Evolutionary conservation across 148 eudicot genomes (phyloP).

Genomic region (Cornus suecica): DNA sequence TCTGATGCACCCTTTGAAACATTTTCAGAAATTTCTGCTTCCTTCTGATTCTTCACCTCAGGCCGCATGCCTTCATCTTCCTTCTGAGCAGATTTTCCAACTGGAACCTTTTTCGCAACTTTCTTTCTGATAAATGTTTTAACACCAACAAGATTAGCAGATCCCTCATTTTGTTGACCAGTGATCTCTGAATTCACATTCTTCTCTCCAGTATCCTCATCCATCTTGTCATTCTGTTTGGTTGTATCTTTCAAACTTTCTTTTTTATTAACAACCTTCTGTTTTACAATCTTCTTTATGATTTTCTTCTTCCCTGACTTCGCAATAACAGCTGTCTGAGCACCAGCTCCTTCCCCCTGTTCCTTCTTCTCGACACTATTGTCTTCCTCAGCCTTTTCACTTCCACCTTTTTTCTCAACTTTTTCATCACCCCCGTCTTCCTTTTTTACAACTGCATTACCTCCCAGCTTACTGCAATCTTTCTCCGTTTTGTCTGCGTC

Average conservation of each 20-base stretch:
- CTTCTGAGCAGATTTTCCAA: conserved; percentile 28
- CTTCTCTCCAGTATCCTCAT: conserved; percentile 29
- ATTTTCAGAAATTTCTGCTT: conserved; percentile 32
- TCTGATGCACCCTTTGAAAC: conserved; percentile 37
- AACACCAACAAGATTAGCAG: conserved; percentile 38
- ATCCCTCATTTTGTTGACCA: conserved; percentile 36
- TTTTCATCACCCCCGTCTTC: conserved; percentile 27
- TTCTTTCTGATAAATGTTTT: conserved; percentile 60
- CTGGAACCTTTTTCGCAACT: conserved; percentile 47
- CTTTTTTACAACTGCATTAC: conserved; percentile 23
- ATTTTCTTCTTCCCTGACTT: conserved; percentile 70
- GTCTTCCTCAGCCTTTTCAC: conserved; percentile 24
- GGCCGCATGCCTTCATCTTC: conserved; percentile 31
- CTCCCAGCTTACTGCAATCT: conserved; percentile 25
- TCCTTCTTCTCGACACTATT: conserved; percentile 35
- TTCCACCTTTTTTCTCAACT: conserved; percentile 35
- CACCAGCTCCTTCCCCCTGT: conserved; percentile 21
- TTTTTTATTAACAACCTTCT: conserved; percentile 51
- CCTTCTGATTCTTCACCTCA: conserved; percentile 28
- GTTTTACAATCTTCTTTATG: conserved; percentile 68
- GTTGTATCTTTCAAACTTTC: conserved; percentile 30
- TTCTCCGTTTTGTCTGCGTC: conserved; percentile 35
- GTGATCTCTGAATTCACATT: conserved; percentile 29
- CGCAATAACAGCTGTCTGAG: conserved; percentile 22
- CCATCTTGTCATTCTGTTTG: conserved; percentile 30